Evolutionary conservation across 108 stramenopile genomes (phyloP), one percentile per base, ranked within the genome.

Genomic region (Skeletonema menzelii): DNA sequence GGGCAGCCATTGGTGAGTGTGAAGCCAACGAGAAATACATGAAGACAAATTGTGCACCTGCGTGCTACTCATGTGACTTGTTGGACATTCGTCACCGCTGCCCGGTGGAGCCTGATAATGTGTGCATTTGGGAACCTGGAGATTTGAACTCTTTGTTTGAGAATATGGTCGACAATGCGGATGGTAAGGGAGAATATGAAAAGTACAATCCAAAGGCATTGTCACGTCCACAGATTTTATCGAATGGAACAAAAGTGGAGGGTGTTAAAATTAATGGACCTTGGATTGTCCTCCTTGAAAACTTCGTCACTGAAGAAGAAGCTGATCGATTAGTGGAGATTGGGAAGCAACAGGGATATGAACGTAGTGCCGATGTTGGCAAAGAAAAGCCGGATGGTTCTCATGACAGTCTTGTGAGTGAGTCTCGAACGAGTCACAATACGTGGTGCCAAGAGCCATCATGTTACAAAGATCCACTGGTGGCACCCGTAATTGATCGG

Each of bases 211-310:
- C 87, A n/a, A 71, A 65, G 65, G 76, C 87, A 28, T 47, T 88
- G 38, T 93, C 92, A 0, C 73, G 87, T 15, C 88, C 89, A 1
- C 72, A 68, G 40, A 11, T 42, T 19, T 62, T 44, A 44, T 57
- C 56, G 12, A 81, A 82, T 35, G 82, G 70, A 20, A 72, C 70
- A 17, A 24, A 56, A 4, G 77, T 73, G n/a, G 76, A 83, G 11
- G 72, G 46, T 19, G 66, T 65, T 40, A 71, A 73, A 19, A 7
- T 35, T 4, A 56, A 84, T 67, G 92, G 91, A 15, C 95, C 96
- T 8, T 96, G 93, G 92, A 79, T 98, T n/a, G 80, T 96, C 27
- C 85, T 80, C 1, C 80, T 98, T 31, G 95, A 97, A 19, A 81
- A 94, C 73, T 89, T 97, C 65, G 31, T 96, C n/a, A 75, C 72